Evolutionary conservation across 768 basidiomycete species (phyloP).

Genomic region (Auricularia heimuer): DNA sequence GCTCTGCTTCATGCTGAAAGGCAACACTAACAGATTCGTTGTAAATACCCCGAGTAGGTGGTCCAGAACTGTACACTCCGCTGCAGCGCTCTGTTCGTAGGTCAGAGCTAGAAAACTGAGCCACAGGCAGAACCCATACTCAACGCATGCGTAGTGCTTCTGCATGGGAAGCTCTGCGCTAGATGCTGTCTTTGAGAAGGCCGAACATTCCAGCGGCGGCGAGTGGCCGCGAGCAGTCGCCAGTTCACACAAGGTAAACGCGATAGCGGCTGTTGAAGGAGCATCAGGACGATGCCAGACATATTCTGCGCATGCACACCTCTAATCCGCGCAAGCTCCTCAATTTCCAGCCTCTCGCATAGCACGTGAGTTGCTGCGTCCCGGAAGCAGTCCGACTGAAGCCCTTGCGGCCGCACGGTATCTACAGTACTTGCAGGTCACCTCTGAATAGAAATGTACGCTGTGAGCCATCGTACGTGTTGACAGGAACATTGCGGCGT

Average conservation of each 20-base stretch:
- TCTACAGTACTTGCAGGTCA: neutral
- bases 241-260: slow-evolving; percentile 74
- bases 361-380: neutral
- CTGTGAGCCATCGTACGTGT: neutral
- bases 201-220: slow-evolving; percentile 53
- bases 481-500: neutral
- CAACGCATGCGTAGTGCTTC: slow-evolving; percentile 39
- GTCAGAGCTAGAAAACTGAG: neutral
- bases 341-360: neutral
- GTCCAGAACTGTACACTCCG: slow-evolving; percentile 80
- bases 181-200: slow-evolving; percentile 6
- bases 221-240: slow-evolving; percentile 61
- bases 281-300: neutral
- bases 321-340: neutral
- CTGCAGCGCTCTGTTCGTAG: slow-evolving; percentile 47
- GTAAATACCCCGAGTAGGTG: slow-evolving; percentile 73
- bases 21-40: slow-evolving; percentile 48
- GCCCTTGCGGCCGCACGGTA: neutral
- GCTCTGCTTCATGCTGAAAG: too few relatives aligned
- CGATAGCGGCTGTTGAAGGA: slow-evolving; percentile 46
- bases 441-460: neutral
- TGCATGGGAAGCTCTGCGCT: neutral
- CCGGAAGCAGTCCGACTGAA: neutral
- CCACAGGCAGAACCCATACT: slow-evolving; percentile 25
- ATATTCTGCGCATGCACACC: neutral